These are phyloP conservation scores for Heliamphora pulchella DNA, from an alignment of 179 eudicot species.

Conservation along the genomic window DNA sequence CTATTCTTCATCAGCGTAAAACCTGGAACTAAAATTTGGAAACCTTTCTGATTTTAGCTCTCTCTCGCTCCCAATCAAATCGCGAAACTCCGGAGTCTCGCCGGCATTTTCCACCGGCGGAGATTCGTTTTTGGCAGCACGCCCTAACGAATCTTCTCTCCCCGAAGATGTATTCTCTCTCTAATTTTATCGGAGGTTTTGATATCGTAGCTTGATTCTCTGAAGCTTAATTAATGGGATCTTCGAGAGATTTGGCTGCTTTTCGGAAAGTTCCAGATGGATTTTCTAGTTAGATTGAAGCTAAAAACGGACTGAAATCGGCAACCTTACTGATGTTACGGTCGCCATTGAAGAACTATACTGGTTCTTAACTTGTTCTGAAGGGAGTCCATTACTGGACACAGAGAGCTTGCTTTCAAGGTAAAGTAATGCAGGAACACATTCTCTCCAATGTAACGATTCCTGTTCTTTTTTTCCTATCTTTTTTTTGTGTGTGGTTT, in stretches of 20 bases:
- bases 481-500: background rate
- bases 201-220: slow-evolving; percentile 9
- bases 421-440: slow-evolving; percentile 7
- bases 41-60: background rate
- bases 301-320: slow-evolving; percentile 1
- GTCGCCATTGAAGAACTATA: background rate
- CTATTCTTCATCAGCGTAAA: background rate
- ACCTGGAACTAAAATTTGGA: slow-evolving; percentile 8
- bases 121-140: background rate
- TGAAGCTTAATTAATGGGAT: slow-evolving; percentile 10
- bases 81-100: slow-evolving; percentile 1
- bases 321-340: background rate
- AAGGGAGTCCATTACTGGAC: background rate
- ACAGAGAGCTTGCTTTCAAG: background rate
- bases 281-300: background rate
- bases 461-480: background rate
- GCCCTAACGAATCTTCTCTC: background rate
- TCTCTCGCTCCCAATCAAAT: background rate
- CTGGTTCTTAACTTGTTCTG: background rate
- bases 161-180: background rate
- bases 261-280: background rate
- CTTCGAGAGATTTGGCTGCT: background rate
- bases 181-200: background rate
- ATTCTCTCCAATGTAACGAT: background rate
- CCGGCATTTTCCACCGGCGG: slow-evolving; percentile 12